These are phyloP conservation scores for Sporothrix sp. DNA, from an alignment of 2,329 filamentous ascomycete genomes.

Conservation along the genomic window DNA sequence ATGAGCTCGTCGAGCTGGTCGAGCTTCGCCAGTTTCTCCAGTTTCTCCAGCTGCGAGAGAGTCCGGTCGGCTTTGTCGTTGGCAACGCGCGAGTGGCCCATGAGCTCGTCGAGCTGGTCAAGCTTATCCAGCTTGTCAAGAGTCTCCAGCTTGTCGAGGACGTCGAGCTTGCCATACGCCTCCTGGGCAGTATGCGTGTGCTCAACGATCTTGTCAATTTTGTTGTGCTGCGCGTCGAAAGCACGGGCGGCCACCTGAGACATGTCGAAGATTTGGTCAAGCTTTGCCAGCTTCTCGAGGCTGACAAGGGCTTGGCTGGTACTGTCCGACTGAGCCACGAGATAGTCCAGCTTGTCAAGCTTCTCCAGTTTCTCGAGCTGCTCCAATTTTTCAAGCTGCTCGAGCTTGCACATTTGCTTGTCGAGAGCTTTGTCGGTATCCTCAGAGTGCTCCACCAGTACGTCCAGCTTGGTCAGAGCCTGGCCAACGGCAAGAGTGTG, in stretches of 20 bases:
- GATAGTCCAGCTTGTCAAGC: slow-evolving; percentile 26
- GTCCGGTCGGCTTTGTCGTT: slow-evolving; percentile 48
- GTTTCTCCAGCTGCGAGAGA: slow-evolving; percentile 49
- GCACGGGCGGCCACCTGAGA: slow-evolving; percentile 12
- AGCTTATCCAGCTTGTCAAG: slow-evolving; percentile 45
- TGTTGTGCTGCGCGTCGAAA: slow-evolving; percentile 15
- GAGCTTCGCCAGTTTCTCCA: slow-evolving; percentile 79
- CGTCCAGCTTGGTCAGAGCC: slow-evolving; percentile 13
- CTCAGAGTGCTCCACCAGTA: slow-evolving; percentile 17
- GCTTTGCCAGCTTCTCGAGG: slow-evolving; percentile 15
- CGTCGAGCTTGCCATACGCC: slow-evolving; percentile 5
- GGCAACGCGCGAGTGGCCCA: slow-evolving; percentile 49
- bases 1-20: slow-evolving; percentile 78
- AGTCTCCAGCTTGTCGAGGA: slow-evolving; percentile 34
- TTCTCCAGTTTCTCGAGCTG: slow-evolving; percentile 9
- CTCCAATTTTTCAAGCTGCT: slow-evolving; percentile 12
- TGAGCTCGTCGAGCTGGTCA: slow-evolving; percentile 47
- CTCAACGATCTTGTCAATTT: slow-evolving; percentile 13
- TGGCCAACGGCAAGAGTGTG: slow-evolving; percentile 12
- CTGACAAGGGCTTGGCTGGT: slow-evolving; percentile 56
- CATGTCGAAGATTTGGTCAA: slow-evolving; percentile 14
- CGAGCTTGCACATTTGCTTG: slow-evolving; percentile 4
- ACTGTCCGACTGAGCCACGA: slow-evolving; percentile 55
- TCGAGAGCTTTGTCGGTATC: slow-evolving; percentile 10
- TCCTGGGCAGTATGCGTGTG: slow-evolving; percentile 7